Evolutionary conservation across 1,139 yeast genomes (phyloP).

Genomic region (Suhomyces anneliseae): DNA sequence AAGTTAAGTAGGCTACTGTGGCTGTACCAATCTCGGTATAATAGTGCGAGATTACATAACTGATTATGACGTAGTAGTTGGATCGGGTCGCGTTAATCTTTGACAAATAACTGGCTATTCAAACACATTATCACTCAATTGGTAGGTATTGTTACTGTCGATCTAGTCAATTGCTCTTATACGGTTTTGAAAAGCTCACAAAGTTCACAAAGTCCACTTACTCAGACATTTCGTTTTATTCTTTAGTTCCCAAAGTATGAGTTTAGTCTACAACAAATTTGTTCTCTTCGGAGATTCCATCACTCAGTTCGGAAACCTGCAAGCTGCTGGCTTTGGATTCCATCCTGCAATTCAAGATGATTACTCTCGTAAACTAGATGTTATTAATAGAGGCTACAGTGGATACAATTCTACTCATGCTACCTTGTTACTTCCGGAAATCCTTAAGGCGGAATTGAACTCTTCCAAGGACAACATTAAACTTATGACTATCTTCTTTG

Average conservation of each 20-base stretch:
- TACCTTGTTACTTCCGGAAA: conserved; percentile 41
- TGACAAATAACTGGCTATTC: no score
- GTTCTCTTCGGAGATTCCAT: conserved; percentile 71
- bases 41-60: no score
- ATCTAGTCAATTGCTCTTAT: no score
- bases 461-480: conserved; percentile 25
- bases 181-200: no score
- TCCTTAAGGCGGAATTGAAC: conserved; percentile 45
- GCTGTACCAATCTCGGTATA: no score
- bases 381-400: conserved; percentile 59
- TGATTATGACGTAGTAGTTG: no score
- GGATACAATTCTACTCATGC: conserved; percentile 65
- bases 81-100: no score
- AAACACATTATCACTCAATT: no score
- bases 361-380: conserved; percentile 54
- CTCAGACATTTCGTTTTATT: no score
- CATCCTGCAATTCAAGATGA: conserved; percentile 52
- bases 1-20: no score
- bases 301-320: conserved; percentile 52
- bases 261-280: conserved; percentile 39
- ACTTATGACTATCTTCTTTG: conserved; percentile 63
- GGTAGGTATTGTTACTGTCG: no score
- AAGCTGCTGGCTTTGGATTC: conserved; percentile 39
- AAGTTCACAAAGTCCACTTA: no score
- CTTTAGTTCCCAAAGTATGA: conserved; percentile 2